These are phyloP conservation scores for Ceratobasidium sp. DNA, from an alignment of 1,284 basidiomycete genomes.

Conservation along the genomic window DNA sequence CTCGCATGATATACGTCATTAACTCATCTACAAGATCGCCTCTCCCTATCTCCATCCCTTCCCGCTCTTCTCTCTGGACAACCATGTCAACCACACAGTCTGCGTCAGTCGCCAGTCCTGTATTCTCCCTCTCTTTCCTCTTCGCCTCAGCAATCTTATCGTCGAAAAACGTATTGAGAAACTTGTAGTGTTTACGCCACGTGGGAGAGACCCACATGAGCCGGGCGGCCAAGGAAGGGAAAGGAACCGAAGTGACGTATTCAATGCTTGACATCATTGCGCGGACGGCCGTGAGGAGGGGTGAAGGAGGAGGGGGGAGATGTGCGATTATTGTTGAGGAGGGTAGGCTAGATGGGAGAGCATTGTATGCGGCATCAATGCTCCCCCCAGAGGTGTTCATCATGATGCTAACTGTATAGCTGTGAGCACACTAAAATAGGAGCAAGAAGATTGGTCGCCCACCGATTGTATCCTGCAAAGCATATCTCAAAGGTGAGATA, in stretches of 20 bases:
- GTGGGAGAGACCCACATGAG: background rate
- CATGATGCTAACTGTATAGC: conserved; percentile 3
- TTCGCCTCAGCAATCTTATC: conserved; percentile 8
- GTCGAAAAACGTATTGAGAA: background rate
- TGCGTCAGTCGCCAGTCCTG: conserved; percentile 19
- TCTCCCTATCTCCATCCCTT: conserved; percentile 12
- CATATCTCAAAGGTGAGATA: background rate
- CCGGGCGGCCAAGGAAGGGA: background rate
- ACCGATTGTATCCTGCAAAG: conserved; percentile 14
- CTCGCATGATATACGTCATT: conserved; percentile 32
- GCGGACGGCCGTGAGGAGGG: background rate
- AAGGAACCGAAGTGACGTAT: background rate
- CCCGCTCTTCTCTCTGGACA: conserved; percentile 21
- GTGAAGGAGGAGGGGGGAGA: conserved; percentile 3
- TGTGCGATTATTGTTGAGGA: background rate
- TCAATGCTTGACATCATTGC: conserved; percentile 13
- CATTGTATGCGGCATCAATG: conserved; percentile 3
- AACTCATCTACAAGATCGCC: conserved; percentile 30
- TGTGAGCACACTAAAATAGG: background rate
- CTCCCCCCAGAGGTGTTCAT: background rate
- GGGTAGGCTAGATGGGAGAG: conserved; percentile 13
- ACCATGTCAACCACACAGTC: conserved; percentile 41
- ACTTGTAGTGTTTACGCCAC: conserved; percentile 9
- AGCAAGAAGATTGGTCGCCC: background rate
- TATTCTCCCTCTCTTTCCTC: background rate